A percentile compares a stretch with the other conserved stretches of the same genome.
Conservation (phyloP, 129 eudicot species). For the Arctium minus region DNA sequence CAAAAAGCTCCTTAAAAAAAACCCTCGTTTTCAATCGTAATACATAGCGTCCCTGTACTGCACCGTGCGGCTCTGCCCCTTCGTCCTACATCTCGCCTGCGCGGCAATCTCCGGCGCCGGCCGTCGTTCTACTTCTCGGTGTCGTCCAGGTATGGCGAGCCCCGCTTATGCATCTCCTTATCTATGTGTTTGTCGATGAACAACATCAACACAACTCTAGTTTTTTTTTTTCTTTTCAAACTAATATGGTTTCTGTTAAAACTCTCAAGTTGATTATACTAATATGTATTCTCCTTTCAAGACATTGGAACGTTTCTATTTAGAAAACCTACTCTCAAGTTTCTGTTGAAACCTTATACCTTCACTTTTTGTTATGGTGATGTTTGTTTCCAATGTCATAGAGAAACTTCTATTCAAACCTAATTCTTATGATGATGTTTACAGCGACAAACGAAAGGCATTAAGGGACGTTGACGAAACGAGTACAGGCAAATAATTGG, state of each 20-base stretch:
- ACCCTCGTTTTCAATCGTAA: background rate
- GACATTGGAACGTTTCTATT: too few species aligned
- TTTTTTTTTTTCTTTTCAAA: too few species aligned
- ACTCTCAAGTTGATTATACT: background rate
- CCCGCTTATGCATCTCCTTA: background rate
- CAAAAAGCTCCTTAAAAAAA: too few species aligned
- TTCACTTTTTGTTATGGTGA: background rate
- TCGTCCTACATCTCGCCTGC: too few species aligned
- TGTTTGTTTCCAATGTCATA: background rate
- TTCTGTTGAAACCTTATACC: background rate
- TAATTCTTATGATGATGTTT: too few species aligned
- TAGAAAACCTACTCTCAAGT: background rate
- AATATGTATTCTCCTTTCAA: too few species aligned
- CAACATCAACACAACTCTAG: background rate
- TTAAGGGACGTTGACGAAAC: too few species aligned
- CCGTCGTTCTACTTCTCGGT: background rate
- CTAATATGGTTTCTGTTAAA: background rate
- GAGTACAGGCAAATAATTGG: background rate
- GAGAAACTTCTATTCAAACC: background rate
- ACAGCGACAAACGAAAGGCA: too few species aligned
- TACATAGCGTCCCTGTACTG: background rate
- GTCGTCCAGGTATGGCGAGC: background rate
- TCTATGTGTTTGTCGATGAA: background rate
- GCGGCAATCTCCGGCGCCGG: background rate
- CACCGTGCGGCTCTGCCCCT: background rate